phyloP scores from a whole-genome alignment of 139 green algal species.

The Medakamo hakoo region DNA sequence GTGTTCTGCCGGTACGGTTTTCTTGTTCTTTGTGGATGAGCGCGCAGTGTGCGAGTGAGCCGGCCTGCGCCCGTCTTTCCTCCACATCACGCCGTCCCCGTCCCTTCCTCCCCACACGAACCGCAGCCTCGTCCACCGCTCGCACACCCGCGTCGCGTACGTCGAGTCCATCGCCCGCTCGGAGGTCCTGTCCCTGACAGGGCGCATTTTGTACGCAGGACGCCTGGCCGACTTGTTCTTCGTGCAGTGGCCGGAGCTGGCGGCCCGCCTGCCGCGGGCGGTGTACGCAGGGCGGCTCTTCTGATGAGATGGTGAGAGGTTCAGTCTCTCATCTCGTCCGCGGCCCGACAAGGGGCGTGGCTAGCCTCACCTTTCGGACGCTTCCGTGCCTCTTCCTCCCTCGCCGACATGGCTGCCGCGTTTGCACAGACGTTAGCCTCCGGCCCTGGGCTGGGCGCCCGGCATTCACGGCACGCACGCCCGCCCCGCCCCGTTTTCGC shows the following conservation, averaged over 20 bases:
- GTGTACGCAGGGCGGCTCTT: slow-evolving; percentile 52
- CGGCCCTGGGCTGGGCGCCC: no score
- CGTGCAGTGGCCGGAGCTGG: slow-evolving; percentile 57
- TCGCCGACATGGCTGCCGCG: no score
- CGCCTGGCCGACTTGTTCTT: slow-evolving; percentile 47
- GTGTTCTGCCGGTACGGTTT: slow-evolving; percentile 30
- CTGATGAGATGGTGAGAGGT: slow-evolving; percentile 13
- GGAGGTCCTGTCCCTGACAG: slow-evolving; percentile 52
- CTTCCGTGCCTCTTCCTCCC: no score
- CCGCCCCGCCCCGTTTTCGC: no score
- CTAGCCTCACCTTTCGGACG: no score
- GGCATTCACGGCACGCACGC: no score
- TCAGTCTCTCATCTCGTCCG: no score
- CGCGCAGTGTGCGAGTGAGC: not conserved
- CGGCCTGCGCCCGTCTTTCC: not conserved
- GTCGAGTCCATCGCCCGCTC: slow-evolving; percentile 76
- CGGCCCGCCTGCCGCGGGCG: slow-evolving; percentile 23
- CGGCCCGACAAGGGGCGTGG: no score
- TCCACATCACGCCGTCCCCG: no score
- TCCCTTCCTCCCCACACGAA: no score
- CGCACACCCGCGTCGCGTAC: slow-evolving; percentile 43
- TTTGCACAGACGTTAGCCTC: no score
- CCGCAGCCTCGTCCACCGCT: slow-evolving; percentile 25
- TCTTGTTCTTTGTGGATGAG: no score
- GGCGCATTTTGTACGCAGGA: slow-evolving; percentile 61